These are phyloP conservation scores for Erigeron canadensis DNA, from an alignment of 129 eudicot species.

Conservation along the genomic window DNA sequence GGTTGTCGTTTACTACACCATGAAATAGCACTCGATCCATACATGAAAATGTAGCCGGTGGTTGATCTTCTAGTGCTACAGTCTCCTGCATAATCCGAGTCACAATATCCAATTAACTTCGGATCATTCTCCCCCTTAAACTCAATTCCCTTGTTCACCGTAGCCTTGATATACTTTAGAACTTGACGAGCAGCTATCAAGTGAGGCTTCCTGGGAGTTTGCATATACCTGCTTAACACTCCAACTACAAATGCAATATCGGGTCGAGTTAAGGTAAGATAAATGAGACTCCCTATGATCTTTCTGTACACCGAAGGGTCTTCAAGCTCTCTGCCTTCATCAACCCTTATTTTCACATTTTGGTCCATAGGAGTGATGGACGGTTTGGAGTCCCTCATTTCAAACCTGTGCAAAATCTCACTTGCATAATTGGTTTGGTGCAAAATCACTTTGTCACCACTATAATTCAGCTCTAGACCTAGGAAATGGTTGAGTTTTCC, in stretches of 20 bases:
- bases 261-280: too few relatives aligned
- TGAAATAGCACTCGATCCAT: neutral
- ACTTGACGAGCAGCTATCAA: too few relatives aligned
- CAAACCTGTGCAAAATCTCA: neutral
- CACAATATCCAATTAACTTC: too few relatives aligned
- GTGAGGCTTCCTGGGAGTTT: neutral
- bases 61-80: neutral
- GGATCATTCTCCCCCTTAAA: too few relatives aligned
- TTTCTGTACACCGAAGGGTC: neutral
- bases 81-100: neutral
- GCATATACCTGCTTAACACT: too few relatives aligned
- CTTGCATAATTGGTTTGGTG: neutral
- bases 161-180: too few relatives aligned
- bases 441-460: neutral
- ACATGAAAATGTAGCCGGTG: neutral
- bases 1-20: neutral
- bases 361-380: too few relatives aligned
- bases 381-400: too few relatives aligned
- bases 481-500: neutral
- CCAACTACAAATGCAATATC: neutral
- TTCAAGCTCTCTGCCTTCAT: neutral
- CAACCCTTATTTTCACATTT: neutral
- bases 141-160: too few relatives aligned
- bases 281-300: neutral
- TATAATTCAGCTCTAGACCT: neutral